phyloP scores from a whole-genome alignment of 345 rosid genomes.

The Pseudoturritis turrita region DNA sequence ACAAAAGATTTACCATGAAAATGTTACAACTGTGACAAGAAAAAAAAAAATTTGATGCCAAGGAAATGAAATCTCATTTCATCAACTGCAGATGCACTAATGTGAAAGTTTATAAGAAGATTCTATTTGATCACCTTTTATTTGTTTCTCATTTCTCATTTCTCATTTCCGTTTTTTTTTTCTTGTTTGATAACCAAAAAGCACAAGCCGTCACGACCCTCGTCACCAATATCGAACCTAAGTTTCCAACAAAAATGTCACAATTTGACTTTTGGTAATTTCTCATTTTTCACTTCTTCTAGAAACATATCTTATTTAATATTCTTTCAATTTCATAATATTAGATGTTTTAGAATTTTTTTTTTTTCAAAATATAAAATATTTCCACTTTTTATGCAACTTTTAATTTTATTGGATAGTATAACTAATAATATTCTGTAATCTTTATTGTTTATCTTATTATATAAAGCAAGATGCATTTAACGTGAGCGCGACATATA shows the following conservation, averaged over 20 bases:
- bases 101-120: not conserved
- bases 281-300: not conserved
- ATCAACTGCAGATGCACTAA: not conserved
- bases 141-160: not conserved
- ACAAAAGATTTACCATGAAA: not conserved
- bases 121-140: not conserved
- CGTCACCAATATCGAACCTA: conserved; percentile 19
- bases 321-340: too few relatives aligned
- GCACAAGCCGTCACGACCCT: not conserved
- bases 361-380: too few relatives aligned
- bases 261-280: conserved; percentile 1
- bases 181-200: conserved; percentile 1
- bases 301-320: not conserved
- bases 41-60: not conserved
- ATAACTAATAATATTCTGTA: too few relatives aligned
- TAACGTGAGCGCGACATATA: too few relatives aligned
- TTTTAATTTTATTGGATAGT: too few relatives aligned
- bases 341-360: too few relatives aligned
- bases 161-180: not conserved
- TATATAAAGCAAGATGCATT: too few relatives aligned
- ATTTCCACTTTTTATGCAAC: too few relatives aligned
- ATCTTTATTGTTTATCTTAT: too few relatives aligned
- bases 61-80: not conserved
- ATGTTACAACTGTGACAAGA: not conserved
- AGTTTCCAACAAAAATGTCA: not conserved